Base-by-base conservation (phyloP, 257 asterid species). In the Perilla frutescens region DNA sequence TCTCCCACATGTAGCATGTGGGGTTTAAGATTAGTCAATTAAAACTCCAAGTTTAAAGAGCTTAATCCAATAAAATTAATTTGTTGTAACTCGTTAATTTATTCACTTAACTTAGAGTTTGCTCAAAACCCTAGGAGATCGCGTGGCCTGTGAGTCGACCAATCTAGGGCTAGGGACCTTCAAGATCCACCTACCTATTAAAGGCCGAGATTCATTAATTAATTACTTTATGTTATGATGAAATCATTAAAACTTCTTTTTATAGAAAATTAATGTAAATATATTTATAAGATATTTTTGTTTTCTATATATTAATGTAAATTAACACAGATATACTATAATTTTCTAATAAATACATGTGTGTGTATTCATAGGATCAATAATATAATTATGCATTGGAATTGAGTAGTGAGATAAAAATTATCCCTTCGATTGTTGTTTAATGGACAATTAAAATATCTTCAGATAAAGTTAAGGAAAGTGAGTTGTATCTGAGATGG, bases 1-100 rank as follows among this genome's bases (percentile, higher is more conserved):
- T 80, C 88, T 86, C 93, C 96, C 96, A 93, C 89, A 81, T 85
- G 95, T 54, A 59, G 90, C 96, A 90, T 86, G 97, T 89, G 96
- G 80, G 64, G n/a, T 64, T 80, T 83, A 78, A 79, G 82, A 81
- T 84, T 90, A 83, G 76, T 91, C 81, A 82, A 88, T 74, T 83
- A 36, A 55, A 79, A 74, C 74, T 71, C 73, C 64, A 70, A 76
- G 64, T 76, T 79, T 73, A 62, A 72, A 74, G 76, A 78, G 81
- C 85, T 81, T 76, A 89, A 85, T 79, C 96, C 96, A 87, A 88
- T 20, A 80, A 85, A 68, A 73, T 82, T 77, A 76, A 86, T 85
- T 86, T 82, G 76, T 20, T 20, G 26, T 20, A 59, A 57, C 51
- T 66, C 34, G 26, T 48, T 80, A 71, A 76, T 77, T 56, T 59